phyloP scores from a whole-genome alignment of 306 rosid genomes.

The Rosa rugosa region DNA sequence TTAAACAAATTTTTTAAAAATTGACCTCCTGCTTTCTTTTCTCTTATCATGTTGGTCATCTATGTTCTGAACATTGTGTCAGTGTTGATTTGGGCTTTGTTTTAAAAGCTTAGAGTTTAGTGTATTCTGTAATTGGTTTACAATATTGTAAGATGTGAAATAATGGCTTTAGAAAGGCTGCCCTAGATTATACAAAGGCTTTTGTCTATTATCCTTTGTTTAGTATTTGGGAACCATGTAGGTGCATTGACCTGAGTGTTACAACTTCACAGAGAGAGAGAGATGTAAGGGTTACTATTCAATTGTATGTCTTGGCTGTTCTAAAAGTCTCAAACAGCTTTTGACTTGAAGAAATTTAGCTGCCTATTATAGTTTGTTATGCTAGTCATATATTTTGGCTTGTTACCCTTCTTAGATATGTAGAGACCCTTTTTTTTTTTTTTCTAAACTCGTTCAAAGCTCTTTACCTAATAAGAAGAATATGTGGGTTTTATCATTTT shows the following conservation, averaged over 20 bases:
- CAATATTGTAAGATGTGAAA: neutral
- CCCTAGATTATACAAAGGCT: neutral
- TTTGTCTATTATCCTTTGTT: neutral
- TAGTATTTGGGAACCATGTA: neutral
- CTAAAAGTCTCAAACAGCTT: neutral
- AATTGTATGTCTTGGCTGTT: neutral
- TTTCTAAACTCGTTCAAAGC: no score
- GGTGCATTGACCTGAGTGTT: no score
- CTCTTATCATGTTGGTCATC: no score
- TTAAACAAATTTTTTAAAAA: no score
- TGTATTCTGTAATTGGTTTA: neutral
- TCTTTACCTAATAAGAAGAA: neutral
- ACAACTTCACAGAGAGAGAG: neutral
- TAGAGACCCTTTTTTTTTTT: no score
- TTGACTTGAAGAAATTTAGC: no score
- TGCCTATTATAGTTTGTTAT: no score
- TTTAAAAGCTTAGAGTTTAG: no score
- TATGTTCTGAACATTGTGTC: neutral
- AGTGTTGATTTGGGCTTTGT: neutral
- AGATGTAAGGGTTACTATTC: neutral
- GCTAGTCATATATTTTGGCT: no score
- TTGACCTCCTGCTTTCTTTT: neutral
- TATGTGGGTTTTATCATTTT: neutral
- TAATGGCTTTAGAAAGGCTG: neutral
- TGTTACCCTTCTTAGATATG: no score